Base-by-base conservation (phyloP, 2,329 filamentous ascomycete species). In the Cadophora gregata region DNA sequence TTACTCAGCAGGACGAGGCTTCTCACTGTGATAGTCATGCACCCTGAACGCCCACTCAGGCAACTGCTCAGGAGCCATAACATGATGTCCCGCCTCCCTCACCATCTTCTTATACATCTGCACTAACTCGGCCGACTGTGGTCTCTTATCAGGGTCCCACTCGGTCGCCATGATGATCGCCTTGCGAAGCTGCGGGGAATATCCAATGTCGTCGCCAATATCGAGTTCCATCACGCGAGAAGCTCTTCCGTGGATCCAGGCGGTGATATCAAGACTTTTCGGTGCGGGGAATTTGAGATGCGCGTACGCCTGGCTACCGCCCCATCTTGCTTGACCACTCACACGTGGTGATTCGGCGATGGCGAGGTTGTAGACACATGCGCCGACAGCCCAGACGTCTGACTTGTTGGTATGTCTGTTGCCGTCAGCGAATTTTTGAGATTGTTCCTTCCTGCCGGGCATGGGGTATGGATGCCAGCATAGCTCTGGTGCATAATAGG, bases 301-400 rank as follows among this genome's bases (percentile, higher is more conserved):
- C 9, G 25, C 45, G 3, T 56, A 59, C 4, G 66, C 24, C 8
- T 47, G 29, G 31, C n/a, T 36, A 5, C 38, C 45, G 7, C 56
- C 51, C 42, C n/a, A 12, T 27, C 45, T 14, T 27, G 50, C n/a
- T 61, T 42, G 38, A 42, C 55, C 25, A 0, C 24, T 7, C 2
- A 29, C 19, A 50, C 25, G 38, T 21, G 27, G 47, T 14, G 27
- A 14, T 45, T 59, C 38, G 27, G 67, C 60, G 31, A 66, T 50
- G 6, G 63, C 65, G 6, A 72, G 67, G 48, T 67, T 70, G 56
- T 68, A 73, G n/a, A 75, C 70, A 12, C 50, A 67, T 10, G 62
- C 66, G 2, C 68, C 72, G 2, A 74, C 38, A 10, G 74, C 68
- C 69, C 72, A 75, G n/a, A 75, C 50, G 59, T 75, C 74, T 3